Evolutionary conservation across 1,139 yeast species (phyloP).

Genomic region (Yamadazyma buinensis): DNA sequence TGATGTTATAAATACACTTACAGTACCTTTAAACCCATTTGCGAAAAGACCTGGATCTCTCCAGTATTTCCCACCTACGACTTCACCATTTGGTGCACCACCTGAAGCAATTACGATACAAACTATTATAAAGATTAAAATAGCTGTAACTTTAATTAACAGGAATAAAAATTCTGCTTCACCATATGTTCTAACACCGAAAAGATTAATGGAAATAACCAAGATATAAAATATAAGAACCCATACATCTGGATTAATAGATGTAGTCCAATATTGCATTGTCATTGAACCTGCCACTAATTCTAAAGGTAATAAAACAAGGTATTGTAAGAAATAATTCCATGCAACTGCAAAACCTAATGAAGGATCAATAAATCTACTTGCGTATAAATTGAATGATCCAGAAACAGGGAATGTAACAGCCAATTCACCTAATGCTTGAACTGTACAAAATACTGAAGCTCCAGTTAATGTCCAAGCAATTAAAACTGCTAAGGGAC

Average conservation of each 20-base stretch:
- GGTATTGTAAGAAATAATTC: slow-evolving; percentile 41
- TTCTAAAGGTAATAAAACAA: slow-evolving; percentile 31
- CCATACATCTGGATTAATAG: slow-evolving; percentile 37
- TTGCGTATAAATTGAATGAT: slow-evolving; percentile 36
- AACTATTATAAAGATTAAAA: slow-evolving; percentile 38
- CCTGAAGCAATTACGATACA: slow-evolving; percentile 41
- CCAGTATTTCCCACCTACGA: slow-evolving; percentile 40
- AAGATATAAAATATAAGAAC: slow-evolving; percentile 35
- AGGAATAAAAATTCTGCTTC: slow-evolving; percentile 43
- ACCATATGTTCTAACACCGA: slow-evolving; percentile 43
- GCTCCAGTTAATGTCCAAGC: slow-evolving; percentile 38
- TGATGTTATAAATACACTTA: slow-evolving; percentile 39
- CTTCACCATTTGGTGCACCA: slow-evolving; percentile 35
- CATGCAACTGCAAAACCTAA: slow-evolving; percentile 43
- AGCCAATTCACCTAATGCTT: slow-evolving; percentile 38
- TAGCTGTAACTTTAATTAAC: slow-evolving; percentile 35
- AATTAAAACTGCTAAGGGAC: slow-evolving; percentile 63
- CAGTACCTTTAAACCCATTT: slow-evolving; percentile 41
- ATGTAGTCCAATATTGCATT: slow-evolving; percentile 36
- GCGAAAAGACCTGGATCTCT: slow-evolving; percentile 40
- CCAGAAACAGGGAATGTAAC: slow-evolving; percentile 40
- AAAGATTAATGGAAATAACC: slow-evolving; percentile 33
- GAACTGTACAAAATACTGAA: slow-evolving; percentile 32
- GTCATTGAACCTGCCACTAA: slow-evolving; percentile 41
- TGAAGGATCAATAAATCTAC: slow-evolving; percentile 38